Evolutionary conservation across 129 eudicot genomes (phyloP), one percentile per base, ranked within the genome.

Genomic region (Logfia minima): DNA sequence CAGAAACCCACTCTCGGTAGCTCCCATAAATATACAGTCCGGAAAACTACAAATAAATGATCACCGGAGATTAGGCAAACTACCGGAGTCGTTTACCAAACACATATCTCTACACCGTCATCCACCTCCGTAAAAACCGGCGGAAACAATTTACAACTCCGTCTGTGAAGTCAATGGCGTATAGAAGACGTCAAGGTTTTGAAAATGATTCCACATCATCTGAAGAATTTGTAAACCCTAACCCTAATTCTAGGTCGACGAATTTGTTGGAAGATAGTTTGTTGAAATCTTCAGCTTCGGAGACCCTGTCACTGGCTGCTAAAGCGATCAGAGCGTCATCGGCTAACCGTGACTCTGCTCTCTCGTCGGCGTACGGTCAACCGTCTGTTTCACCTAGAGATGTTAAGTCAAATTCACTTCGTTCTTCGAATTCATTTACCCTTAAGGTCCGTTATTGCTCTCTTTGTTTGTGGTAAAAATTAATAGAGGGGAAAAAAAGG

Each of bases 281-380:
- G 4, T 78, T 87, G 0, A 71, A 88, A 10, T 65, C 83, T 21
- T 66, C 80, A 0, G 68, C 86, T 24, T 76, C 87, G 14, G 78
- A 85, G n/a, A 77, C 96, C 2, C 81, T 89, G 10, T 87, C 96
- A n/a, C 92, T 90, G 11, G 96, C 88, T 65, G 80, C 96, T 71
- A 90, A 87, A 82, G 96, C 96, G 41, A 87, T 90, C 63, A 80
- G 96, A 82, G 96, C 96, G 23, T 90, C 96, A 3, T 82, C 96
- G 24, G 85, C 88, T n/a, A 74, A 86, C 52, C 80, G 88, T 51
- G 93, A 90, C 61, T 83, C 91, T 10, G 83, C 96, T 32, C 91
- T 86, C 51, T 86, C 96, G n/a, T 86, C 89, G n/a, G 96, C 87
- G 35, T 90, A 88, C 28, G 89, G 74, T 60, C 92, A 85, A 74